Evolutionary conservation across 176 grass and related monocot species (phyloP).

Genomic region (Zoysia japonica): DNA sequence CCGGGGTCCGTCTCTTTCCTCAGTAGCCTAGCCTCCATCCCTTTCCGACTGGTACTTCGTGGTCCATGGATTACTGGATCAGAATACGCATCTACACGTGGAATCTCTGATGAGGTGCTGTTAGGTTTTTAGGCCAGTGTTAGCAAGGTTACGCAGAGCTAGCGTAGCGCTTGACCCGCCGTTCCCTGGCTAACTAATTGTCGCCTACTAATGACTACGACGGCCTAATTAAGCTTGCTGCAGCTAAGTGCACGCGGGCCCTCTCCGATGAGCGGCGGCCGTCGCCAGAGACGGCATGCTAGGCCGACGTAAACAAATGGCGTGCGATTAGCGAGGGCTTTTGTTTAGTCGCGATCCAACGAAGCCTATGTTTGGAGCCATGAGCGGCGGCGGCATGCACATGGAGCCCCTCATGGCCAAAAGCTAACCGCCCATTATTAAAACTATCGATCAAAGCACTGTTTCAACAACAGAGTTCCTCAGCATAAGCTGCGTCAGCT

Average conservation of each 20-base stretch:
- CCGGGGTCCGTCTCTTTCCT: not conserved
- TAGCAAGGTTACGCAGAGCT: slow-evolving; percentile 3
- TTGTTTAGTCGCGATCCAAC: slow-evolving; percentile 44
- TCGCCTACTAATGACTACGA: not conserved
- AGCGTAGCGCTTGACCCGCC: slow-evolving; percentile 7
- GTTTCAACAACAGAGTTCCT: slow-evolving; percentile 17
- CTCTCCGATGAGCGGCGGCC: not conserved
- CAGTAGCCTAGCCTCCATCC: not conserved
- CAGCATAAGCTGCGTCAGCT: not conserved
- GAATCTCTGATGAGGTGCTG: slow-evolving; percentile 17
- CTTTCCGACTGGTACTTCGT: slow-evolving; percentile 35
- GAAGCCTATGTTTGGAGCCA: slow-evolving; percentile 61
- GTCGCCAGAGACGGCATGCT: not conserved
- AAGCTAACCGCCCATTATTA: slow-evolving; percentile 24
- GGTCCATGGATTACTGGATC: slow-evolving; percentile 38
- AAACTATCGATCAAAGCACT: slow-evolving; percentile 21
- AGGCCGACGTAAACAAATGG: slow-evolving; percentile 29
- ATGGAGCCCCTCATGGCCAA: slow-evolving; percentile 53
- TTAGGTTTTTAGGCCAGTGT: slow-evolving; percentile 9
- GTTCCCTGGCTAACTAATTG: not conserved
- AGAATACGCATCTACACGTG: not conserved
- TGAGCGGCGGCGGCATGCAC: slow-evolving; percentile 38
- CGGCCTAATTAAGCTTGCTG: not conserved
- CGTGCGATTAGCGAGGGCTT: not conserved
- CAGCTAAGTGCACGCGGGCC: not conserved